Conservation (phyloP, 148 eudicot genomes). For the Rhododendron williamsianum region DNA sequence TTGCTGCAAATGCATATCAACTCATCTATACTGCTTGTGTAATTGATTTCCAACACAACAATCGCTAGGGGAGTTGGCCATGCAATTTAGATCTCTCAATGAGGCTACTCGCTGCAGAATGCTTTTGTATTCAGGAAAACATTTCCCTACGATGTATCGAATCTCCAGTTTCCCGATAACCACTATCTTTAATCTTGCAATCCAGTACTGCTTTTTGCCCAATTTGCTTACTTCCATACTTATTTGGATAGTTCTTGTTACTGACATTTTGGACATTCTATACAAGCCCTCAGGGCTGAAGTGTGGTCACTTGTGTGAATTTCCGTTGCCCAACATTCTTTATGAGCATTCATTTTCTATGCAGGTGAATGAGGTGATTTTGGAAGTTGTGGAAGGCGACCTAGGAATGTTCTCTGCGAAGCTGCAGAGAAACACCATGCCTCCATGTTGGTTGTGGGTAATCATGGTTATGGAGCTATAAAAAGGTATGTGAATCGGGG, state of each 20-base stretch:
- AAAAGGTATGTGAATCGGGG: constrained; percentile 38
- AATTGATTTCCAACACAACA: not conserved
- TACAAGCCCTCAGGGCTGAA: not conserved
- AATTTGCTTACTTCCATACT: not conserved
- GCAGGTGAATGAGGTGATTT: constrained; percentile 51
- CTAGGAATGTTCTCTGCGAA: constrained; percentile 70
- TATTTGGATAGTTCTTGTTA: not conserved
- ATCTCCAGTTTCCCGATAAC: not conserved
- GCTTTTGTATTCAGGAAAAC: not conserved
- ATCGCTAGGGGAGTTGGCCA: not conserved
- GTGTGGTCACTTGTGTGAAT: not conserved
- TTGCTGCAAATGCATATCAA: not conserved
- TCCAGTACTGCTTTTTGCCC: not conserved
- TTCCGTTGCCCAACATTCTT: constrained; percentile 6
- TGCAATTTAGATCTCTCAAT: not conserved
- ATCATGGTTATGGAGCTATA: constrained; percentile 77
- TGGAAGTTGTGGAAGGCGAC: constrained; percentile 68
- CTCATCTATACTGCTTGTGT: not conserved
- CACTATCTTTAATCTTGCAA: not conserved
- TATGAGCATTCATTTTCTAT: not conserved
- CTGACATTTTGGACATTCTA: not conserved
- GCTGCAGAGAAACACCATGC: constrained; percentile 76
- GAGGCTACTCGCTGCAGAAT: not conserved
- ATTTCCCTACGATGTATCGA: not conserved
- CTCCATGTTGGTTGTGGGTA: constrained; percentile 69